phyloP scores from a whole-genome alignment of 441 rosid genomes.

The Euphorbia celastroides region DNA sequence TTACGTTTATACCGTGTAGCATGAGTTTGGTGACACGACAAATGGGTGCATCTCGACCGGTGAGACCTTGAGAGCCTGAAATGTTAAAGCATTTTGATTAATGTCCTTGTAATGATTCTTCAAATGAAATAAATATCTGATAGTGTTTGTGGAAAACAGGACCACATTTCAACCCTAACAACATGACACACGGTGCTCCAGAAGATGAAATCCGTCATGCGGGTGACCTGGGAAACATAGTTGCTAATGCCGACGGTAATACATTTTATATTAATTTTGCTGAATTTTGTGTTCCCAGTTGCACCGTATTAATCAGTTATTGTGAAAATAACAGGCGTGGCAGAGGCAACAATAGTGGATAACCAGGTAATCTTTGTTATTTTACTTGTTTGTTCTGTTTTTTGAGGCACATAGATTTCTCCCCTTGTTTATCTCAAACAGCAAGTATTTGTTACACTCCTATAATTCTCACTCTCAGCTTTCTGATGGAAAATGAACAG shows the following conservation, averaged over 20 bases:
- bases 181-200: constrained; percentile 90
- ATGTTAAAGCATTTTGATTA: background rate
- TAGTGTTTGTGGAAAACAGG: constrained; percentile 32
- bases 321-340: constrained; percentile 55
- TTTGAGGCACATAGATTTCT: background rate
- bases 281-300: background rate
- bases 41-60: constrained; percentile 97
- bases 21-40: constrained; percentile 92
- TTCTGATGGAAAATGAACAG: constrained; percentile 29
- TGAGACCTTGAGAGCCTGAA: constrained; percentile 20
- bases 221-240: constrained; percentile 99
- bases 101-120: background rate
- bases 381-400: background rate
- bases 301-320: background rate
- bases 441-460: constrained; percentile 4
- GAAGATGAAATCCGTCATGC: constrained; percentile 88
- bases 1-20: constrained; percentile 35
- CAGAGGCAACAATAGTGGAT: constrained; percentile 82
- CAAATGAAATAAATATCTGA: background rate
- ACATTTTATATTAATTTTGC: background rate
- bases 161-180: constrained; percentile 85
- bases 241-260: constrained; percentile 82
- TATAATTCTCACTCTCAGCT: constrained; percentile 17
- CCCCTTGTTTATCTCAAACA: too few species aligned
- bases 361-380: constrained; percentile 43